Base-by-base conservation (phyloP, 2,329 filamentous ascomycete genomes). In the Penicillium sp. region DNA sequence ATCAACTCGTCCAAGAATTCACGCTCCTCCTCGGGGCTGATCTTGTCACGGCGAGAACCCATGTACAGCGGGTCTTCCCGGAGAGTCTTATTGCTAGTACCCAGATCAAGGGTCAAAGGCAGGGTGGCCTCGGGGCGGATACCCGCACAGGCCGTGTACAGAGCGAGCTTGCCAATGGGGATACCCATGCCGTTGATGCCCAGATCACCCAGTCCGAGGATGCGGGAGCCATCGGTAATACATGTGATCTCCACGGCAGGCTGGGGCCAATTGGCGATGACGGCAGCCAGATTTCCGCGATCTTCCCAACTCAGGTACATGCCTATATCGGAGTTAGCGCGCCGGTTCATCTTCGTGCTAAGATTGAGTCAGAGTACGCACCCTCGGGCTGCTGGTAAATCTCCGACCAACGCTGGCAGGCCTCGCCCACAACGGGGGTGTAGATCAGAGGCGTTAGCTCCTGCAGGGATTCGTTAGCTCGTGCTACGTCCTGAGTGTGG, bases 1-100 rank as follows among this genome's bases (percentile, higher is more conserved):
- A 99, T 97, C 79, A 99, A 87, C 79, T 97, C 94, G 70, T 97
- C 94, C 79, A 97, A 85, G 76, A 97, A 97, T 60, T 90, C 89
- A 70, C 87, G 85, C 77, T 95, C 90, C 65, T 93, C 86, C 48
- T 87, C 81, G 18, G 87, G 77, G 7, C 87, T 81, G 49, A 93
- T 83, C 69, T 95, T 93, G 75, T 88, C 89, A 64, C 88, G 84
- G 66, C 91, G 86, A 65, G 92, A 88, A 65, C 94, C 94, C 70
- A 97, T 85, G 79, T 97, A 99, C 33, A 97, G 80, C 83, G 88
- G 73, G 81, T 96, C 85, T 82, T 95, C 76, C 79, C 84, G 68
- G 62, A 85, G 75, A 45, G 77, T 68, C 75, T 85, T 79, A 72
- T 86, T 87, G 70, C 76, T 79, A 38, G 84, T 87, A 28, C 84